These are phyloP conservation scores for Phytophthora pini DNA, from an alignment of 352 stramenopile genomes.

Conservation along the genomic window DNA sequence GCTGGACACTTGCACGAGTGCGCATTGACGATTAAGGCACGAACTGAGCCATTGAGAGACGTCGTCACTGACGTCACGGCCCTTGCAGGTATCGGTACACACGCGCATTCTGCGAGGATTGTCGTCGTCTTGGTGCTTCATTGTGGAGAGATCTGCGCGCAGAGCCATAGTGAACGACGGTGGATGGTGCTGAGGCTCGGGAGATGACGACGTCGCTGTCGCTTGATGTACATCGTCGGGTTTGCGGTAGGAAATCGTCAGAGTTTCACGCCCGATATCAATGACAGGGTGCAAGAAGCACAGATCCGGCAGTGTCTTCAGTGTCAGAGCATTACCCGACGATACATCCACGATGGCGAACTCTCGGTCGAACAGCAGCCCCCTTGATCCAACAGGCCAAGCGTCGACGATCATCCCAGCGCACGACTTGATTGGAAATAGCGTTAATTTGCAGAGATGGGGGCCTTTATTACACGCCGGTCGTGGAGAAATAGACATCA, in stretches of 20 bases:
- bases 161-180: slow-evolving; percentile 52
- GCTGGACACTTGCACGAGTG: slow-evolving; percentile 70
- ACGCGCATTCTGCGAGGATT: slow-evolving; percentile 51
- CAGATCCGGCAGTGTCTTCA: slow-evolving; percentile 66
- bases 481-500: not conserved
- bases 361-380: slow-evolving; percentile 75
- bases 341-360: slow-evolving; percentile 75
- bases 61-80: slow-evolving; percentile 50
- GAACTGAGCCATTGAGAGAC: slow-evolving; percentile 74
- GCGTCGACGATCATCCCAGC: slow-evolving; percentile 55
- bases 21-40: slow-evolving; percentile 64
- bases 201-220: slow-evolving; percentile 8
- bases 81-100: slow-evolving; percentile 62
- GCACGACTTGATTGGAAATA: slow-evolving; percentile 87
- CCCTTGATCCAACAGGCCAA: slow-evolving; percentile 68
- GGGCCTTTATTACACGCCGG: slow-evolving; percentile 1
- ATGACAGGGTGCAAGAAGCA: slow-evolving; percentile 69
- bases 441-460: slow-evolving; percentile 57
- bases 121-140: slow-evolving; percentile 25
- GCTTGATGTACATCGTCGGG: slow-evolving; percentile 3
- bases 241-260: slow-evolving; percentile 54
- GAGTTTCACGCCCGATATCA: slow-evolving; percentile 59
- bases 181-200: slow-evolving; percentile 3
- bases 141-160: slow-evolving; percentile 17
- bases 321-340: slow-evolving; percentile 53